Evolutionary conservation across 1,284 basidiomycete genomes (phyloP).

Genomic region (Tylopilus sp.): DNA sequence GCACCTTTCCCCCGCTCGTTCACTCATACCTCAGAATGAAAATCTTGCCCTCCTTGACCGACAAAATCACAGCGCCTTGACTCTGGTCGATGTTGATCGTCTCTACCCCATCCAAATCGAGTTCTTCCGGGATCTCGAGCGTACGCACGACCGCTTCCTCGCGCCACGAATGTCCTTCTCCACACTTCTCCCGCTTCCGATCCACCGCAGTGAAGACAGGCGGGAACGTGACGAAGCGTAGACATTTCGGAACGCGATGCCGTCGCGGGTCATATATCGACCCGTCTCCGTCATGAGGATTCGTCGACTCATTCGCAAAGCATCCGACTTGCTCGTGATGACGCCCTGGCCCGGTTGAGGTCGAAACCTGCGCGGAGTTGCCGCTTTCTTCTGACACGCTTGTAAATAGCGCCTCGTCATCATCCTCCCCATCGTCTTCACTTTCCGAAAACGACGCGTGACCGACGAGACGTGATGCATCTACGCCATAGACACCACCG

Average conservation of each 20-base stretch:
- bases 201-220: conserved; percentile 40
- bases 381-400: conserved; percentile 13
- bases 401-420: conserved; percentile 15
- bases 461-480: conserved; percentile 24
- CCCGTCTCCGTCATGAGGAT: conserved; percentile 20
- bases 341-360: conserved; percentile 2
- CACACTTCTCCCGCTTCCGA: conserved; percentile 21
- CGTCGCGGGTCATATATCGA: conserved; percentile 26
- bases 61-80: conserved; percentile 68
- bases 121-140: conserved; percentile 56
- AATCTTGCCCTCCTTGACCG: conserved; percentile 61
- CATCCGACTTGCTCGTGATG: background rate
- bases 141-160: conserved; percentile 52
- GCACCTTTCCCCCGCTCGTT: conserved; percentile 1
- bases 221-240: conserved; percentile 67
- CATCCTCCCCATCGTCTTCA: conserved; percentile 20
- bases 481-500: conserved; percentile 28
- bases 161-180: conserved; percentile 17
- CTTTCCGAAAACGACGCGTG: conserved; percentile 20
- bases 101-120: conserved; percentile 60
- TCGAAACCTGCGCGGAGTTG: background rate
- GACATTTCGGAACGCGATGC: conserved; percentile 43
- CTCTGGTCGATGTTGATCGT: conserved; percentile 73
- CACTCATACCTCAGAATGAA: conserved; percentile 68
- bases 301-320: conserved; percentile 11